phyloP scores from a whole-genome alignment of 2,329 filamentous ascomycete genomes.

The Colletotrichum musae region DNA sequence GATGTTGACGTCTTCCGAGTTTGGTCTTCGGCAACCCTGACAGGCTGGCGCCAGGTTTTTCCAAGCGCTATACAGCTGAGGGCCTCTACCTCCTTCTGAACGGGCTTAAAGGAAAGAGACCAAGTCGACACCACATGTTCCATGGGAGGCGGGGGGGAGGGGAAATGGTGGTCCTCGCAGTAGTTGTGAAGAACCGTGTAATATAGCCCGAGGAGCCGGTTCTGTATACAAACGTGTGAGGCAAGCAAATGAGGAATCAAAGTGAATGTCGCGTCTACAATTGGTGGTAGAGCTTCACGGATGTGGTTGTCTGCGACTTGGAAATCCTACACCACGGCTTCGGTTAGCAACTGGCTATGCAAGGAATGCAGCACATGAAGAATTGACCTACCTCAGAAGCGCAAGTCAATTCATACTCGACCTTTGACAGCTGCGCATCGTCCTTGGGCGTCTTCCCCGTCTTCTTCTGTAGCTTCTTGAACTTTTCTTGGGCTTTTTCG shows the following conservation, averaged over 20 bases:
- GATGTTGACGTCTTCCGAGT: conserved; percentile 46
- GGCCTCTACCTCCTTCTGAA: conserved; percentile 77
- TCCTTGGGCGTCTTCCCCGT: conserved; percentile 80
- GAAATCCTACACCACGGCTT: conserved; percentile 70
- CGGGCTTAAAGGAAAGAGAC: conserved; percentile 73
- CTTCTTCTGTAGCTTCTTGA: conserved; percentile 80
- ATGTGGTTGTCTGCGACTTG: conserved; percentile 82
- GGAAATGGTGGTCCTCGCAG: conserved; percentile 77
- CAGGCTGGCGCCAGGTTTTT: conserved; percentile 71
- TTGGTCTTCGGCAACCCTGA: conserved; percentile 54
- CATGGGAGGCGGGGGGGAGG: conserved; percentile 80
- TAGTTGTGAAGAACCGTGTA: conserved; percentile 85
- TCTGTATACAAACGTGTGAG: conserved; percentile 82
- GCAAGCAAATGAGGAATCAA: conserved; percentile 81
- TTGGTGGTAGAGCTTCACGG: conserved; percentile 77
- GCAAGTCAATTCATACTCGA: conserved; percentile 77
- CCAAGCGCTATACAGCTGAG: conserved; percentile 76
- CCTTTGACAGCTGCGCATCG: conserved; percentile 77
- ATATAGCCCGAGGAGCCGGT: conserved; percentile 81
- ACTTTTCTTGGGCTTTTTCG: conserved; percentile 81
- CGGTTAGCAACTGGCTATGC: background rate
- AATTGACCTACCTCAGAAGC: conserved; percentile 69
- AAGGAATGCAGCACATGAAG: background rate
- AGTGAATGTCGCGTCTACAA: conserved; percentile 79
- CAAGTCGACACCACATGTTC: conserved; percentile 78